Conservation (phyloP, 2,329 filamentous ascomycete species). For the Aspergillus arachidicola region DNA sequence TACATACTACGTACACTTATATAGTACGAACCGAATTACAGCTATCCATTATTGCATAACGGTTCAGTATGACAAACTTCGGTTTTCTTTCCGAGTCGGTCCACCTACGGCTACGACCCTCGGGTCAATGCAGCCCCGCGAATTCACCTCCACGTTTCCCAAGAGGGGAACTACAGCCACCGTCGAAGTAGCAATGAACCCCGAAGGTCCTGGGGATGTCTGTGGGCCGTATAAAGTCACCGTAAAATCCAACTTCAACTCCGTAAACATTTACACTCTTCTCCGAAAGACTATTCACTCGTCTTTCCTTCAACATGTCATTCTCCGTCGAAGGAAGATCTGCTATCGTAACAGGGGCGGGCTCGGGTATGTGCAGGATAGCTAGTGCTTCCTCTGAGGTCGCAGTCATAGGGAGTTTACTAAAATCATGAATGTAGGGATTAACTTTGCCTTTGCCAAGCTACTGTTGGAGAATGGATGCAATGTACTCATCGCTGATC, state of each 20-base stretch:
- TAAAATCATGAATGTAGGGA: slow-evolving; percentile 35
- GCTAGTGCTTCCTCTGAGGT: not conserved
- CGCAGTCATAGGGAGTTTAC: not conserved
- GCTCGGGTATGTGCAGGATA: slow-evolving; percentile 47
- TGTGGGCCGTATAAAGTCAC: slow-evolving; percentile 7
- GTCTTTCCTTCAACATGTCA: slow-evolving; percentile 31
- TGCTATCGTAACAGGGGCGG: slow-evolving; percentile 58
- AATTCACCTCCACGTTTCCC: slow-evolving; percentile 14
- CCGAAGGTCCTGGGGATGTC: not conserved
- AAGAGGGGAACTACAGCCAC: slow-evolving; percentile 9
- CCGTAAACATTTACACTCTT: not conserved
- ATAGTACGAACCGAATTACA: not conserved
- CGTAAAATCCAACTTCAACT: not conserved
- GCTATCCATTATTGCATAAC: not conserved
- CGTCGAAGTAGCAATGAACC: slow-evolving; percentile 1
- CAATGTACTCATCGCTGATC: slow-evolving; percentile 51
- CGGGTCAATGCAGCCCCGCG: slow-evolving; percentile 19
- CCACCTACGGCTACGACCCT: slow-evolving; percentile 6
- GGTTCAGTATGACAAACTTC: not conserved
- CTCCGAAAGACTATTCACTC: not conserved
- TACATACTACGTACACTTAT: not conserved
- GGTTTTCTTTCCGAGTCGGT: slow-evolving; percentile 14
- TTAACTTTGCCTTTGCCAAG: slow-evolving; percentile 49
- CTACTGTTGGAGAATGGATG: slow-evolving; percentile 48
- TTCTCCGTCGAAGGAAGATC: slow-evolving; percentile 49